phyloP scores from a whole-genome alignment of 352 stramenopile genomes.

The Elongisporangium prolatum region DNA sequence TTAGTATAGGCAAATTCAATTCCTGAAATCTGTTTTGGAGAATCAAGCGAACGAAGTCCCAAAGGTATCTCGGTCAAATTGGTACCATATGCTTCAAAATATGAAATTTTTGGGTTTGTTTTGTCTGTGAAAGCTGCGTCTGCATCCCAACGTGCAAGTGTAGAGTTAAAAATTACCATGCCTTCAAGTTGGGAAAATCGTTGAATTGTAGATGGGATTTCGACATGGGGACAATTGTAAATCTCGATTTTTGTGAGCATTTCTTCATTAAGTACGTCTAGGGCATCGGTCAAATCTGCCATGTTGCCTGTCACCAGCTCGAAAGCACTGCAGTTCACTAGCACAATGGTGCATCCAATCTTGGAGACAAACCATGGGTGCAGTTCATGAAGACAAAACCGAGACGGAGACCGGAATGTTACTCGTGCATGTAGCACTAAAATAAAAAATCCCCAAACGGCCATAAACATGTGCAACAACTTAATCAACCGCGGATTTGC shows the following conservation, averaged over 20 bases:
- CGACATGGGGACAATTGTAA: conserved; percentile 20
- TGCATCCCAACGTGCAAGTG: conserved; percentile 15
- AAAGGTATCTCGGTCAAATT: conserved; percentile 16
- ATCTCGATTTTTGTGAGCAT: conserved; percentile 14
- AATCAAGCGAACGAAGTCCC: conserved; percentile 14
- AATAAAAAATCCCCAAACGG: conserved; percentile 22
- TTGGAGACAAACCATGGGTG: conserved; percentile 27
- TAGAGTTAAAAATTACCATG: conserved; percentile 29
- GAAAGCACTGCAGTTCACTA: conserved; percentile 22
- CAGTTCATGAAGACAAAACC: conserved; percentile 25
- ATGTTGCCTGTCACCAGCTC: too few relatives aligned
- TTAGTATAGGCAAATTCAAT: conserved; percentile 28
- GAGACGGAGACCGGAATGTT: conserved; percentile 1
- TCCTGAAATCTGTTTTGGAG: conserved; percentile 11
- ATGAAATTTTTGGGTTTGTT: conserved; percentile 9
- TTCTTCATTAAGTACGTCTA: conserved; percentile 13
- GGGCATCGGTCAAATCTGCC: conserved; percentile 5
- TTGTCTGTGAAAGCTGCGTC: conserved; percentile 13
- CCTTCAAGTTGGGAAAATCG: conserved; percentile 19
- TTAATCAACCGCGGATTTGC: too few relatives aligned
- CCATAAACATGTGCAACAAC: conserved; percentile 17
- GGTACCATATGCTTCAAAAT: conserved; percentile 9
- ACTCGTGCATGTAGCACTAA: conserved; percentile 22
- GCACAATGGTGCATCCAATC: conserved; percentile 30
- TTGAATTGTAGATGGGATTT: conserved; percentile 18